Evolutionary conservation across 495 filamentous ascomycete genomes (phyloP).

Genomic region (Penicillium maclennaniae): DNA sequence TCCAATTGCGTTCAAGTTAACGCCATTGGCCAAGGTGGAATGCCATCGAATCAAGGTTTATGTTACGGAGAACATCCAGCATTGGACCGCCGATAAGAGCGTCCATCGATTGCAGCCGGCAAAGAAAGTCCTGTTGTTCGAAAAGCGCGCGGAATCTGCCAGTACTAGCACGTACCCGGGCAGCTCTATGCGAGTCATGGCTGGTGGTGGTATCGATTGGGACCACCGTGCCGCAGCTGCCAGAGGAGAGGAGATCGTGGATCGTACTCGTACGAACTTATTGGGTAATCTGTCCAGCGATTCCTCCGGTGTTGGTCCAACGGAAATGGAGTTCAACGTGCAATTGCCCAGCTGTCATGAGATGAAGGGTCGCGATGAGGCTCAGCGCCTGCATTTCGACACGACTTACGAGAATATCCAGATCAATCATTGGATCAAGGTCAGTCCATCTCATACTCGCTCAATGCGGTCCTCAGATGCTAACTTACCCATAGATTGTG

Average conservation of each 20-base stretch:
- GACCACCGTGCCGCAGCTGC: conserved; percentile 58
- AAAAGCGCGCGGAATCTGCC: conserved; percentile 82
- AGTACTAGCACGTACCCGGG: conserved; percentile 72
- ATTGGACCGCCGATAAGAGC: conserved; percentile 82
- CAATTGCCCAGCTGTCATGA: conserved; percentile 88
- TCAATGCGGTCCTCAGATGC: background rate
- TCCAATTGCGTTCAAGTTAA: conserved; percentile 96
- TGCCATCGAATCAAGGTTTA: conserved; percentile 95
- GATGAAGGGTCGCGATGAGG: conserved; percentile 75
- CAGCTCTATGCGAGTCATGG: conserved; percentile 72
- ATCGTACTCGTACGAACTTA: conserved; percentile 59
- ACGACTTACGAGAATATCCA: conserved; percentile 96
- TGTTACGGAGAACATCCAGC: conserved; percentile 91
- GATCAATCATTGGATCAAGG: conserved; percentile 99
- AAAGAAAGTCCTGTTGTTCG: conserved; percentile 81
- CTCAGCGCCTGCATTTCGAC: conserved; percentile 77
- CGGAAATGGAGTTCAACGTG: conserved; percentile 96
- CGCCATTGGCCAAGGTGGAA: conserved; percentile 91
- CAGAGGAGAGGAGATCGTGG: conserved; percentile 54
- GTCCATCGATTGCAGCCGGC: conserved; percentile 83
- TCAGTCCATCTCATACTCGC: conserved; percentile 36
- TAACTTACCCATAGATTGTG: conserved; percentile 63
- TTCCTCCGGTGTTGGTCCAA: conserved; percentile 68
- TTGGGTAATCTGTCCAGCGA: conserved; percentile 73
- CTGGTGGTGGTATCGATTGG: conserved; percentile 76